These are phyloP conservation scores for Solanum gracilifrons DNA, from an alignment of 257 asterid species.

Conservation along the genomic window DNA sequence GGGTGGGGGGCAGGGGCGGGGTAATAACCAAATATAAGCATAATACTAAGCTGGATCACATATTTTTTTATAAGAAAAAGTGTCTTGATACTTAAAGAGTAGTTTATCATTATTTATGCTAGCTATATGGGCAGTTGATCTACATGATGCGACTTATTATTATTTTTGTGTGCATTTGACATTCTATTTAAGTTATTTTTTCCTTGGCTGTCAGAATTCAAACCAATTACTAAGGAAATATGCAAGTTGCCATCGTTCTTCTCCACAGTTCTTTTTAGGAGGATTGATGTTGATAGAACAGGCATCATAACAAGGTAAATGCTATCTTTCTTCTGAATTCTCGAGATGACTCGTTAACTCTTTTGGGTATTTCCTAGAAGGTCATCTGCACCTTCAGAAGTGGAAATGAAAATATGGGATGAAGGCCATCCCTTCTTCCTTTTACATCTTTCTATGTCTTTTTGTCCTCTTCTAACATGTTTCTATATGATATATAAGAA, in stretches of 20 bases:
- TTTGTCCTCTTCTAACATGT: background rate
- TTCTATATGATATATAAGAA: background rate
- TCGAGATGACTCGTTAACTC: background rate
- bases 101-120: background rate
- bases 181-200: background rate
- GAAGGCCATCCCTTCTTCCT: background rate
- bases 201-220: slow-evolving; percentile 57
- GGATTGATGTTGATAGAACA: slow-evolving; percentile 54
- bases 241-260: slow-evolving; percentile 99
- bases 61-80: background rate
- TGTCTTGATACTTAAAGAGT: background rate
- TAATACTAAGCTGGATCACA: background rate
- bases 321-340: background rate
- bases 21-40: background rate
- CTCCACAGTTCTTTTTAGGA: slow-evolving; percentile 70
- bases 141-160: background rate
- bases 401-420: background rate
- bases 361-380: background rate
- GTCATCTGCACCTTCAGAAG: background rate
- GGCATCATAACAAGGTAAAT: slow-evolving; percentile 80
- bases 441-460: background rate
- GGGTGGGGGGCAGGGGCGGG: background rate
- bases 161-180: background rate
- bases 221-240: slow-evolving; percentile 84
- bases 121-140: background rate